Conservation (phyloP, 352 stramenopile genomes). For the Globisporangium takayamanum region DNA sequence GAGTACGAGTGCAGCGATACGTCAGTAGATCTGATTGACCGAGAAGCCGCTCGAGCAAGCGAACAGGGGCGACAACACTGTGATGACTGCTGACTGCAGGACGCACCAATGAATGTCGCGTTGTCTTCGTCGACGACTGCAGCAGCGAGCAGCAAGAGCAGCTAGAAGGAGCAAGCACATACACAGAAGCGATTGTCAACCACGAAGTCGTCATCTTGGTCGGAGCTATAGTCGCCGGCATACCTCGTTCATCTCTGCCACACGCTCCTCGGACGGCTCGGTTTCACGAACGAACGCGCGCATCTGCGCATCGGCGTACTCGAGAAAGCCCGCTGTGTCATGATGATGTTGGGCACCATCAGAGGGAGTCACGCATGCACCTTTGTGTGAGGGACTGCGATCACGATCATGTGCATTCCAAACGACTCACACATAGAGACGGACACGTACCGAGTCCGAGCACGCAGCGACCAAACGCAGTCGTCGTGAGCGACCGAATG, state of each 20-base stretch:
- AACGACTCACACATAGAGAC: background rate
- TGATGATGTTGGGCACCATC: background rate
- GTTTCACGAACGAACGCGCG: slow-evolving; percentile 30
- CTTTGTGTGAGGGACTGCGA: background rate
- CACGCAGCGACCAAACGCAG: slow-evolving; percentile 64
- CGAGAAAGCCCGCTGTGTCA: slow-evolving; percentile 57
- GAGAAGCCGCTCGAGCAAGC: background rate
- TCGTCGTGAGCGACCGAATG: slow-evolving; percentile 19
- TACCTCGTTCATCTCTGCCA: slow-evolving; percentile 40
- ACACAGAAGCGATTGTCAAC: background rate
- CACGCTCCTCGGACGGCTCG: slow-evolving; percentile 21
- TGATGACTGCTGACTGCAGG: background rate
- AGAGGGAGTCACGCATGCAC: background rate
- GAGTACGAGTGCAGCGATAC: background rate
- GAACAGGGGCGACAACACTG: no score
- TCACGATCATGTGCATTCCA: background rate
- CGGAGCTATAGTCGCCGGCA: background rate
- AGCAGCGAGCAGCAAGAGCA: slow-evolving; percentile 42
- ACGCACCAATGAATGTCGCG: slow-evolving; percentile 61
- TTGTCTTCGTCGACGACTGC: slow-evolving; percentile 78
- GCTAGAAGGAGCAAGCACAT: slow-evolving; percentile 13
- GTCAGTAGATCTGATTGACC: background rate
- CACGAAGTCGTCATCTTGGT: background rate
- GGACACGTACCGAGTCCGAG: slow-evolving; percentile 49
- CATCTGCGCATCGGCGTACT: slow-evolving; percentile 40